phyloP scores from a whole-genome alignment of 2,329 filamentous ascomycete genomes.

The Fulvia fulva region DNA sequence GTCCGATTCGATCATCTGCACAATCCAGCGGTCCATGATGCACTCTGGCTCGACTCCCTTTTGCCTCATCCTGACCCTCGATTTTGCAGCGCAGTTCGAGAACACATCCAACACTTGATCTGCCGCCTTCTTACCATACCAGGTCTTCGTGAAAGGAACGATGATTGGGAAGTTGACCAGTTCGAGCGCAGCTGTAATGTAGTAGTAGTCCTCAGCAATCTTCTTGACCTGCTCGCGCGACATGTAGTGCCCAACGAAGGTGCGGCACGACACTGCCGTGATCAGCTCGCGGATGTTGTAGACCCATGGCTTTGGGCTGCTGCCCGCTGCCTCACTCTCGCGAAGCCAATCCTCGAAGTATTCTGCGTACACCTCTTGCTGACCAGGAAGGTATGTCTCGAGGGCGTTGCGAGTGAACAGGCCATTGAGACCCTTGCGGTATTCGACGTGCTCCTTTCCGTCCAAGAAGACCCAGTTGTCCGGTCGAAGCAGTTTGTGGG shows the following conservation, averaged over 20 bases:
- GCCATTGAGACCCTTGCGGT: constrained; percentile 91
- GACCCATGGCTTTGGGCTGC: constrained; percentile 84
- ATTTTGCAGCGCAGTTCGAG: constrained; percentile 84
- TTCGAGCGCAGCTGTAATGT: constrained; percentile 91
- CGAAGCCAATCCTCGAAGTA: constrained; percentile 79
- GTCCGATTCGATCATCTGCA: constrained; percentile 80
- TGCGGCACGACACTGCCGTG: constrained; percentile 90
- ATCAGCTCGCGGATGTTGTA: constrained; percentile 87
- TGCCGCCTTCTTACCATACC: constrained; percentile 94
- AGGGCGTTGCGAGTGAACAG: constrained; percentile 91
- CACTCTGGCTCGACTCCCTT: constrained; percentile 82
- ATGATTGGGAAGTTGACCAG: constrained; percentile 98
- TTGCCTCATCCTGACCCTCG: constrained; percentile 72
- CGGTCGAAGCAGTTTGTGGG: constrained; percentile 84
- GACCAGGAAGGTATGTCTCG: constrained; percentile 80
- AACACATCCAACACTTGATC: constrained; percentile 91
- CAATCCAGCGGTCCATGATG: constrained; percentile 94
- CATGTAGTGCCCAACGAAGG: constrained; percentile 97
- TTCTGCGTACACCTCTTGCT: constrained; percentile 84
- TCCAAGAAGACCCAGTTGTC: constrained; percentile 98
- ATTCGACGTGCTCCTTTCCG: constrained; percentile 91
- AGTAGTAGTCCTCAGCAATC: constrained; percentile 94
- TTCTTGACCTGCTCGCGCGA: constrained; percentile 84
- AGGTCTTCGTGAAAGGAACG: constrained; percentile 88
- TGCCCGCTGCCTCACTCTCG: constrained; percentile 63